Evolutionary conservation across 108 stramenopile species (phyloP), one percentile per base, ranked within the genome.

Genomic region (Fragilaria crotonensis): DNA sequence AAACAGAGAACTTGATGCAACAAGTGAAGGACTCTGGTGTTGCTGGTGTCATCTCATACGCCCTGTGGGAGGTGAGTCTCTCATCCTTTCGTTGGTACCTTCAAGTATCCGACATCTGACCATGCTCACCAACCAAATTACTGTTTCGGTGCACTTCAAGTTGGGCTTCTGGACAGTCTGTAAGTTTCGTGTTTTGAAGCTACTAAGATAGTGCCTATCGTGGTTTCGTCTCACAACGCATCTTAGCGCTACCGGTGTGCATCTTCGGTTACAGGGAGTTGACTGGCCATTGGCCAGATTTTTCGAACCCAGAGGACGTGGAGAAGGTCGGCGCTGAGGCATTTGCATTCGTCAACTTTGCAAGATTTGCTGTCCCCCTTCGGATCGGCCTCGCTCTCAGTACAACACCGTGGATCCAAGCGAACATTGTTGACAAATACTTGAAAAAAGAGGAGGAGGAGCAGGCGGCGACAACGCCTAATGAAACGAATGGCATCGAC

Each of bases 291-390:
- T 90, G 80, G 80, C 92, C 88, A 27, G 84, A 93, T 73, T 70
- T 87, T 11, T 58, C 62, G 1, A 76, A 86, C 59, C 63, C 54
- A 25, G 92, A 89, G 30, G 92, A 90, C 45, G 36, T 83, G 49
- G 63, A 79, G 33, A 83, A 90, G 60, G 48, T 93, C 26, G 80
- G 82, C 5, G 88, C 78, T 4, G 88, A 90, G 74, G 86, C 86
- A 9, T 90, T 90, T 78, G 92, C 92, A 21, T 93, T 93, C 75
- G 84, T 84, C 30, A 93, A 89, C 57, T 84, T 93, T 80, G 92
- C 92, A 22, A 65, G 92, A 54, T 84, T 93, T 53, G 92, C 92
- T 4, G 86, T 93, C 9, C 92, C 92, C 1, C 64, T 93, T 21
- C 64, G 92, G 52, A 86, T 93, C 54, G 92, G 92, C 7, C 57